A percentile compares a stretch with the other conserved stretches of the same genome.
Conservation (phyloP, 495 filamentous ascomycete species). For the Trichoderma erinaceum region DNA sequence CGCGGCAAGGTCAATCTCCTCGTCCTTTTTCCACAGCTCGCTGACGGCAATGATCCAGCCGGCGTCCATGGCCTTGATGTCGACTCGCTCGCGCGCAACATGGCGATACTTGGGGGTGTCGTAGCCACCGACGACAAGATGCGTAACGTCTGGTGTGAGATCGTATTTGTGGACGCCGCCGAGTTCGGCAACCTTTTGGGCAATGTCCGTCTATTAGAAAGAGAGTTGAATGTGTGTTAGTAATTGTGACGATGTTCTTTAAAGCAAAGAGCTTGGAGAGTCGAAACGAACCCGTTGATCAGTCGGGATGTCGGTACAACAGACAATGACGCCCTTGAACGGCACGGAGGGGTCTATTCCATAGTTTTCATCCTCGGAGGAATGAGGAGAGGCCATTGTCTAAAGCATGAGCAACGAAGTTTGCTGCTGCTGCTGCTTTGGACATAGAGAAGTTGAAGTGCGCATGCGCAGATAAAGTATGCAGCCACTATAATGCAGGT, state of each 20-base stretch:
- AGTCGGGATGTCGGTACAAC: conserved; percentile 80
- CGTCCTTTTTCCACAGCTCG: conserved; percentile 72
- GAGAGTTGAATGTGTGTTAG: conserved; percentile 3
- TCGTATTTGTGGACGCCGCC: conserved; percentile 81
- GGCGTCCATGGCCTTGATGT: conserved; percentile 71
- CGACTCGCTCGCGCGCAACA: conserved; percentile 80
- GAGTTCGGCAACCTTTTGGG: conserved; percentile 66
- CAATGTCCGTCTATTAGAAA: conserved; percentile 58
- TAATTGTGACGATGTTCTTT: background rate
- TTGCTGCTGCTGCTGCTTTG: background rate
- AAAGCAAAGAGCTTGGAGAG: background rate
- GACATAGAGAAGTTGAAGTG: background rate
- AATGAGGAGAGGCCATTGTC: conserved; percentile 21
- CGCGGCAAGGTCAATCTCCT: conserved; percentile 65
- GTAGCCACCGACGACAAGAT: conserved; percentile 83
- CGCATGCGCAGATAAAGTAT: background rate
- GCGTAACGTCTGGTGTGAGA: conserved; percentile 93
- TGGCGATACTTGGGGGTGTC: conserved; percentile 91
- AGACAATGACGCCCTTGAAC: conserved; percentile 75
- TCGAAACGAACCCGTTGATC: conserved; percentile 66
- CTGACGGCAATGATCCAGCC: conserved; percentile 83
- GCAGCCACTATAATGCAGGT: no score
- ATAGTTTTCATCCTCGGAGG: conserved; percentile 11
- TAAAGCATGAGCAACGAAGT: background rate
- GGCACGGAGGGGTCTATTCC: conserved; percentile 51